Conservation (phyloP, 2,329 filamentous ascomycete genomes). For the Tympanopsis confertula region DNA sequence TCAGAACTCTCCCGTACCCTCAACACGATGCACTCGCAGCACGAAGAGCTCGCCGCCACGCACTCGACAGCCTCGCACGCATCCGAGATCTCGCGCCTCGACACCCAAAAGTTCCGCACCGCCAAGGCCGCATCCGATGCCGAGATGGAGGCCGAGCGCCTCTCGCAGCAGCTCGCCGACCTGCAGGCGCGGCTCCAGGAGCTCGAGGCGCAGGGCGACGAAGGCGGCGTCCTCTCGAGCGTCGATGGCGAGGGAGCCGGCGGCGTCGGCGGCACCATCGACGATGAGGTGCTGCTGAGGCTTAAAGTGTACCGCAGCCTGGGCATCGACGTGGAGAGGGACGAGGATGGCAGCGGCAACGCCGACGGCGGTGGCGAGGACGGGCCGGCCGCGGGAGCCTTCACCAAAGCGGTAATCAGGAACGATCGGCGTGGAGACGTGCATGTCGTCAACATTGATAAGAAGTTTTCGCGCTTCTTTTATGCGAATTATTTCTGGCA, state of each 20-base stretch:
- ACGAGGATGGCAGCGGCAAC: slow-evolving; percentile 16
- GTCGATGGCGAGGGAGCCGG: slow-evolving; percentile 17
- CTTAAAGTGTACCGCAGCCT: slow-evolving; percentile 84
- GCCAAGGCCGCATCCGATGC: slow-evolving; percentile 81
- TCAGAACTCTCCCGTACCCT: slow-evolving; percentile 62
- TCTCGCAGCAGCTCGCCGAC: slow-evolving; percentile 67
- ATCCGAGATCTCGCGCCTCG: slow-evolving; percentile 71
- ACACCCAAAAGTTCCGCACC: slow-evolving; percentile 86
- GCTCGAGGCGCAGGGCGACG: slow-evolving; percentile 75
- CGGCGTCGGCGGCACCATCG: slow-evolving; percentile 30
- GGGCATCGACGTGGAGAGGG: slow-evolving; percentile 72
- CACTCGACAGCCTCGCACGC: slow-evolving; percentile 75
- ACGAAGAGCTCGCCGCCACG: slow-evolving; percentile 61
- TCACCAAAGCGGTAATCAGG: slow-evolving; percentile 72
- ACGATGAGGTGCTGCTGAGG: slow-evolving; percentile 60
- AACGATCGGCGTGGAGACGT: slow-evolving; percentile 83
- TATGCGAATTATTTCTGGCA: slow-evolving; percentile 97
- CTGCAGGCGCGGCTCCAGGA: slow-evolving; percentile 67
- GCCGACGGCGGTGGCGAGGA: slow-evolving; percentile 21
- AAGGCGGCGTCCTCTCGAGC: slow-evolving; percentile 43
- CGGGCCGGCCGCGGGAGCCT: slow-evolving; percentile 50
- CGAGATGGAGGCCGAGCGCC: slow-evolving; percentile 89
- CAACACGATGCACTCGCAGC: slow-evolving; percentile 61
- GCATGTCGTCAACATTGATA: slow-evolving; percentile 86
- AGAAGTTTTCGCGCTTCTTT: slow-evolving; percentile 81